A percentile compares a stretch with the other conserved stretches of the same genome.
These are phyloP conservation scores for Westerdykella ornata DNA, from an alignment of 2,329 filamentous ascomycete genomes.

Conservation along the genomic window DNA sequence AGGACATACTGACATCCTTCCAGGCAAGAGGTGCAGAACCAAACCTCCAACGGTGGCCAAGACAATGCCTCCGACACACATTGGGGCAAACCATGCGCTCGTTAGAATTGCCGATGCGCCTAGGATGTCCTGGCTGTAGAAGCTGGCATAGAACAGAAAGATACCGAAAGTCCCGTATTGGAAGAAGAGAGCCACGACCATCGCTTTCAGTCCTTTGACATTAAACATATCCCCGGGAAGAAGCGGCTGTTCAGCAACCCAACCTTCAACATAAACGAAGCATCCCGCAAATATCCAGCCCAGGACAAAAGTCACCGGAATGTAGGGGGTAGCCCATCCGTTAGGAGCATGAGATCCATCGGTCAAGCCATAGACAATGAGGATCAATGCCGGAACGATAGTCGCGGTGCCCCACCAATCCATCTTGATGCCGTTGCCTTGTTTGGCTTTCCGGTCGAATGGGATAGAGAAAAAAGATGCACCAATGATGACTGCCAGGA, in stretches of 20 bases:
- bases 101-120: slow-evolving; percentile 26
- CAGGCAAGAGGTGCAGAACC: slow-evolving; percentile 32
- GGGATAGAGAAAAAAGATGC: slow-evolving; percentile 28
- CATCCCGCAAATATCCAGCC: slow-evolving; percentile 54
- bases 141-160: slow-evolving; percentile 36
- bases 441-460: slow-evolving; percentile 8
- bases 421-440: slow-evolving; percentile 24
- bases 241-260: slow-evolving; percentile 61
- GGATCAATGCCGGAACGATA: slow-evolving; percentile 50
- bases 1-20: slow-evolving; percentile 16
- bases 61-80: slow-evolving; percentile 33
- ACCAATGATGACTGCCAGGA: slow-evolving; percentile 26
- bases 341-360: slow-evolving; percentile 62
- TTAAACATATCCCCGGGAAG: slow-evolving; percentile 64
- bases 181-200: slow-evolving; percentile 41
- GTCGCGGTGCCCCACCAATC: slow-evolving; percentile 35
- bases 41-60: slow-evolving; percentile 30
- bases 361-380: slow-evolving; percentile 70
- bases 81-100: slow-evolving; percentile 33
- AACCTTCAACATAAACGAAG: slow-evolving; percentile 66
- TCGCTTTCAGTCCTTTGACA: slow-evolving; percentile 56
- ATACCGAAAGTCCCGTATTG: slow-evolving; percentile 36
- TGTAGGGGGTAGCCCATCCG: slow-evolving; percentile 68
- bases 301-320: slow-evolving; percentile 57
- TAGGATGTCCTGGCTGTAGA: slow-evolving; percentile 32